Evolutionary conservation across 2,329 filamentous ascomycete genomes (phyloP).

Genomic region (Diatrype stigma): DNA sequence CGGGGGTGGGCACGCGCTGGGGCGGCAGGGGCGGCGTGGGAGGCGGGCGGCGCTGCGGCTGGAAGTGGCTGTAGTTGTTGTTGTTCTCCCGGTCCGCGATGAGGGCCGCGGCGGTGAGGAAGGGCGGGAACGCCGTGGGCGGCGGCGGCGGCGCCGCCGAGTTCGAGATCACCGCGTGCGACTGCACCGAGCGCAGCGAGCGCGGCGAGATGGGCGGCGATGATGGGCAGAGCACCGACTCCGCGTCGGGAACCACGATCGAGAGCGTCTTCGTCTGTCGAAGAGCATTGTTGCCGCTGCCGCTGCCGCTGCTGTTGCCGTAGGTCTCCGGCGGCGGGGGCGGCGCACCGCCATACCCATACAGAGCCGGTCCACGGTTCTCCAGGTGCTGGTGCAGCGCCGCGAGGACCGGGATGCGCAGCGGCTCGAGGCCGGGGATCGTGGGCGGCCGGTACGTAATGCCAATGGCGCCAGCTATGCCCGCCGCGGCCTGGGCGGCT

Average conservation of each 20-base stretch:
- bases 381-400: background rate
- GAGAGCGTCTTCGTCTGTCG: too few relatives aligned
- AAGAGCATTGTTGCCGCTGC: conserved; percentile 3
- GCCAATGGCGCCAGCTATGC: conserved; percentile 62
- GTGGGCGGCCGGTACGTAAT: conserved; percentile 66
- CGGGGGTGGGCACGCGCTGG: too few relatives aligned
- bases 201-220: conserved; percentile 34
- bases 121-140: conserved; percentile 17
- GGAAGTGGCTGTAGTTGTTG: too few relatives aligned
- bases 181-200: conserved; percentile 32
- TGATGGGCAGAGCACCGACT: conserved; percentile 25
- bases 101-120: conserved; percentile 4
- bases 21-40: too few relatives aligned
- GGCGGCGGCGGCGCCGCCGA: conserved; percentile 29
- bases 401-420: conserved; percentile 1
- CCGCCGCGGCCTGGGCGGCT: conserved; percentile 55
- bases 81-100: too few relatives aligned
- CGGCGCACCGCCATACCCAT: conserved; percentile 26
- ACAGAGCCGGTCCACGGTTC: too few relatives aligned
- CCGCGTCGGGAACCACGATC: conserved; percentile 6
- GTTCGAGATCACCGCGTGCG: too few relatives aligned
- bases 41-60: too few relatives aligned
- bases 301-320: conserved; percentile 7
- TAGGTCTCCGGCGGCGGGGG: conserved; percentile 26
- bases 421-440: conserved; percentile 11